Evolutionary conservation across 2,329 filamentous ascomycete genomes (phyloP).

Genomic region (Hymenoscyphus linearis): DNA sequence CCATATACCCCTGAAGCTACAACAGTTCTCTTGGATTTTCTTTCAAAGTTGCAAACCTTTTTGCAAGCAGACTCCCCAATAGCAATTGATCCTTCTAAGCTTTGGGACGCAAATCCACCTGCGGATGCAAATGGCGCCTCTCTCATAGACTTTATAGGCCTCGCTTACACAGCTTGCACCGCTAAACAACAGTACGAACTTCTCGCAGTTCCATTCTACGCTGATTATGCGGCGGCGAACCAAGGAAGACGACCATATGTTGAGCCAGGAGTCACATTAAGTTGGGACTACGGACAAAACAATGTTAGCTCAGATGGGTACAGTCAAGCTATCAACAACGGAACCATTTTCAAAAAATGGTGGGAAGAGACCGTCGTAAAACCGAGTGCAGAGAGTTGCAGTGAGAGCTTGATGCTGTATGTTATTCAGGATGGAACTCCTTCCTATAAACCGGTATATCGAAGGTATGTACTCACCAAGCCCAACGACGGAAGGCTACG

Average conservation of each 20-base stretch:
- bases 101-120: slow-evolving; percentile 22
- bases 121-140: slow-evolving; percentile 30
- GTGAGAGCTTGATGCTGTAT: slow-evolving; percentile 45
- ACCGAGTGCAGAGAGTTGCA: slow-evolving; percentile 40
- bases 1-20: slow-evolving; percentile 33
- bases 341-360: slow-evolving; percentile 43
- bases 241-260: slow-evolving; percentile 43
- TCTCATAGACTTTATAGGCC: slow-evolving; percentile 36
- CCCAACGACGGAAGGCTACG: background rate
- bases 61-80: slow-evolving; percentile 34
- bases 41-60: slow-evolving; percentile 39
- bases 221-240: slow-evolving; percentile 42
- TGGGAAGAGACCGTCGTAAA: slow-evolving; percentile 42
- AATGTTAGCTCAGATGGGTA: slow-evolving; percentile 34
- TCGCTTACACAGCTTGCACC: slow-evolving; percentile 43
- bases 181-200: slow-evolving; percentile 41
- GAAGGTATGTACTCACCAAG: background rate
- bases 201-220: slow-evolving; percentile 44
- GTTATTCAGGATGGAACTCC: slow-evolving; percentile 36
- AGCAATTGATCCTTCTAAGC: slow-evolving; percentile 11
- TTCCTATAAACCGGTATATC: slow-evolving; percentile 42
- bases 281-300: slow-evolving; percentile 43
- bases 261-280: slow-evolving; percentile 42
- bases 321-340: slow-evolving; percentile 40
- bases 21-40: slow-evolving; percentile 37